Base-by-base conservation (phyloP, 2,329 filamentous ascomycete species). In the Phialophora verrucosa region DNA sequence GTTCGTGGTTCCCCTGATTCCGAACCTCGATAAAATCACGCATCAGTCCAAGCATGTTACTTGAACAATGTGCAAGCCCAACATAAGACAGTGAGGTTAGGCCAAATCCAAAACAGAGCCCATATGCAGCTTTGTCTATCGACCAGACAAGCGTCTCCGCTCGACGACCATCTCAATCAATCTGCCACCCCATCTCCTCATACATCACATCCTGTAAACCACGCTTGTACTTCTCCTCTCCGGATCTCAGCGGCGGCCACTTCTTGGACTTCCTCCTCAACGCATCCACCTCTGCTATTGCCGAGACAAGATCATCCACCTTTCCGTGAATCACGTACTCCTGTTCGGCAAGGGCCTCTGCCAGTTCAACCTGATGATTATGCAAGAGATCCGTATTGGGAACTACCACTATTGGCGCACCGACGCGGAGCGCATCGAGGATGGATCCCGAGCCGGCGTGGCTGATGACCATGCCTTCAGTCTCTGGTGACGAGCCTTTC, bases 371-470 rank as follows among this genome's bases (percentile, higher is more conserved):
- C 78, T 99, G 95, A 76, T 99, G 95, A 74, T 99, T 94, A 74
- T 96, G 89, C 73, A 97, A 85, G 0, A 99, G 85, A 6, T 83
- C 82, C 1, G 88, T 84, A 76, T 99, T 99, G 2, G 94, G 91
- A 2, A 99, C 93, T 0, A 97, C 92, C 58, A 99, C 85, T n/a
- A 98, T 81, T 2, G 91, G 89, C 0, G 93, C 82, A 14, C 87
- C 86, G 60, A 91, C 81, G 51, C 91, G 87, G 69, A 96, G 86
- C 0, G 89, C 92, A 76, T 93, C 92, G 0, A 98, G 83, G 31
- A 98, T 93, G 2, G 92, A 93, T 8, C 95, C 95, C 12, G 94
- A 93, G 17, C 94, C 95, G 69, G 93, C 94, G 81, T 99, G 95
- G 53, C 90, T 92, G 66, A 99, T 90, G 35, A 97, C 86, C 20